A percentile compares a stretch with the other conserved stretches of the same genome.
phyloP scores from a whole-genome alignment of 441 rosid genomes.

The Eutrema salsugineum region DNA sequence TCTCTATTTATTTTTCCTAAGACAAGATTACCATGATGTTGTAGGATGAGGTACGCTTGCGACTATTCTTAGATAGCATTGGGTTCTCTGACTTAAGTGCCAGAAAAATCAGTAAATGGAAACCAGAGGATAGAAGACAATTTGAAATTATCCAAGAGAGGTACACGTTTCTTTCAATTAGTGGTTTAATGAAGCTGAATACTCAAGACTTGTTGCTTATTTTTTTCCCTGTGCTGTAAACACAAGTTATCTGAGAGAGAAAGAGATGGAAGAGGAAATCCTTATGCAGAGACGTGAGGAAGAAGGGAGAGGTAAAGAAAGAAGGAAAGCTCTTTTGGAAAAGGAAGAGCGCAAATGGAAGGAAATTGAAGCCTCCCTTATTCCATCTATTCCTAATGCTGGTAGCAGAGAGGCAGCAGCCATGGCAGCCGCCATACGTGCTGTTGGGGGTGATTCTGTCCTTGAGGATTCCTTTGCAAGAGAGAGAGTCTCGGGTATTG shows the following conservation, averaged over 20 bases:
- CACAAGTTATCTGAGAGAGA: constrained; percentile 92
- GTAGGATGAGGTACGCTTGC: constrained; percentile 98
- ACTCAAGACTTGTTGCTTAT: not conserved
- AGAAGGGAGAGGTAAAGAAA: constrained; percentile 99
- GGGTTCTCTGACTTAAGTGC: constrained; percentile 99
- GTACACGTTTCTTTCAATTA: constrained; percentile 37
- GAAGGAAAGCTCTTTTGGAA: constrained; percentile 98
- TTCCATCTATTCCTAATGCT: constrained; percentile 99
- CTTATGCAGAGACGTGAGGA: constrained; percentile 99
- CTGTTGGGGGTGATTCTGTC: constrained; percentile 99
- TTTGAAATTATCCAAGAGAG: constrained; percentile 99
- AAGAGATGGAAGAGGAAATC: constrained; percentile 99
- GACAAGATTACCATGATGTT: constrained; percentile 24
- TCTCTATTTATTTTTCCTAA: constrained; percentile 9
- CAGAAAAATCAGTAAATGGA: constrained; percentile 98
- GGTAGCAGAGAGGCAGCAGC: constrained; percentile 99
- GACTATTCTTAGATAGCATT: constrained; percentile 99
- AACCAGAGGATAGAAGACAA: constrained; percentile 99
- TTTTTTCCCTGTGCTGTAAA: constrained; percentile 15
- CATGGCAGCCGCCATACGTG: constrained; percentile 99
- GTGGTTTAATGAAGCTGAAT: constrained; percentile 15
- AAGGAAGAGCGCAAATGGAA: constrained; percentile 99
- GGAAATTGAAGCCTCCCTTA: constrained; percentile 99
- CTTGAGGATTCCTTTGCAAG: constrained; percentile 99
- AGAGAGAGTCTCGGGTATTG: constrained; percentile 98